Evolutionary conservation across 2,329 filamentous ascomycete species (phyloP).

Genomic region (Cercospora canescens): DNA sequence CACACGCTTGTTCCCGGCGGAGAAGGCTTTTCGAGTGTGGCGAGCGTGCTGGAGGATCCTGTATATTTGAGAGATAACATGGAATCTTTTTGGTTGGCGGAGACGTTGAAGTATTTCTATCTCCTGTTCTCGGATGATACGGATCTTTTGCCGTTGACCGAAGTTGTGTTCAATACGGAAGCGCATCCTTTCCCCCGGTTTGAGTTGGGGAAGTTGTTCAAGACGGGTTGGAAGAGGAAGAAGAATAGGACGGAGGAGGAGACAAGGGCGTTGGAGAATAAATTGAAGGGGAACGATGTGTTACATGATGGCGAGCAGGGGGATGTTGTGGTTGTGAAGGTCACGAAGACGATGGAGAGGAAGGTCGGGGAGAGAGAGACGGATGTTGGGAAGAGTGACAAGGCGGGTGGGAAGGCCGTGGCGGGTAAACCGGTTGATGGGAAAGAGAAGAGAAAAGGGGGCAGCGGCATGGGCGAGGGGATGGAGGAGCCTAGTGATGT

Average conservation of each 20-base stretch:
- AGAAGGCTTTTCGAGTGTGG: conserved; percentile 79
- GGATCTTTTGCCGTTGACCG: conserved; percentile 79
- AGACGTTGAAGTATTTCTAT: conserved; percentile 98
- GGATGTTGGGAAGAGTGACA: not conserved
- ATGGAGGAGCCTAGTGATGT: conserved; percentile 5
- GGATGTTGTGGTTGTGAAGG: conserved; percentile 22
- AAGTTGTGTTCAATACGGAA: conserved; percentile 93
- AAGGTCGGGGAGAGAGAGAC: conserved; percentile 10
- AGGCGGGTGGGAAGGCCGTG: not conserved
- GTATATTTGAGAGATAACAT: conserved; percentile 80
- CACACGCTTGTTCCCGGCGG: conserved; percentile 77
- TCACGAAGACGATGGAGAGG: conserved; percentile 24
- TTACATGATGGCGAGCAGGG: conserved; percentile 19
- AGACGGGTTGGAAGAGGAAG: conserved; percentile 78
- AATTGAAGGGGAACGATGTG: conserved; percentile 15
- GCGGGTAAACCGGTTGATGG: conserved; percentile 2
- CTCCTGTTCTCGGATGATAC: conserved; percentile 78
- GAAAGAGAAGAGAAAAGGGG: conserved; percentile 5
- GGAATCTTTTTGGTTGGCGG: conserved; percentile 99
- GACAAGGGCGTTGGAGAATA: conserved; percentile 12
- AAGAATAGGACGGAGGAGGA: conserved; percentile 36
- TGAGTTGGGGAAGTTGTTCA: conserved; percentile 73
- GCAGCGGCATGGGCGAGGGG: not conserved
- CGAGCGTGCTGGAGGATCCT: conserved; percentile 71
- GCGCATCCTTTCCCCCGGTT: conserved; percentile 89